Evolutionary conservation across 371 early-diverging fungal genomes (phyloP).

Genomic region (Phascolomyces articulosus): DNA sequence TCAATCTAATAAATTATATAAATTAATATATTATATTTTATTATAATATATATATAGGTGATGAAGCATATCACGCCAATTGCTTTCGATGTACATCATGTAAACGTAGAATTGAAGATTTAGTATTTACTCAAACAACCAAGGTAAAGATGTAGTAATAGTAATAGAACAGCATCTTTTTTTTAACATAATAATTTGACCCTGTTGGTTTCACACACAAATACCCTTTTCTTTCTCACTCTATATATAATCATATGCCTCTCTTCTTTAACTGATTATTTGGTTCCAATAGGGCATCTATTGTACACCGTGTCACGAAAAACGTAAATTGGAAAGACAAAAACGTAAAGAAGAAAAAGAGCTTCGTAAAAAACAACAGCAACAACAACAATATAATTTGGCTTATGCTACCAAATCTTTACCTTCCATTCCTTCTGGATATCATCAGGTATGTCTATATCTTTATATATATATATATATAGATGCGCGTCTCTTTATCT

Average conservation of each 20-base stretch:
- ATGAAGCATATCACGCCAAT: constrained; percentile 86
- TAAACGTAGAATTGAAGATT: constrained; percentile 70
- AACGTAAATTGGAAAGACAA: constrained; percentile 35
- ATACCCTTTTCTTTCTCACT: too few relatives aligned
- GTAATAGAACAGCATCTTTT: too few relatives aligned
- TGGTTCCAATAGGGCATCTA: constrained; percentile 40
- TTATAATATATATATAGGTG: constrained; percentile 47
- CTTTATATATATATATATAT: too few relatives aligned
- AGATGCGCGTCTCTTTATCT: not conserved
- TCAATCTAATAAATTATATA: not conserved
- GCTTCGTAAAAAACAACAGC: constrained; percentile 20
- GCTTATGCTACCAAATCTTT: constrained; percentile 9
- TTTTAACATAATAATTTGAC: too few relatives aligned
- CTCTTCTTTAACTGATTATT: too few relatives aligned
- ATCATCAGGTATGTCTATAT: constrained; percentile 7
- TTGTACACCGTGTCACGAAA: constrained; percentile 51
- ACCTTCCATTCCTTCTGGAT: constrained; percentile 12
- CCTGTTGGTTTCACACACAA: too few relatives aligned
- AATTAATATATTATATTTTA: too few relatives aligned
- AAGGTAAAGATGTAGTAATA: constrained; percentile 42
- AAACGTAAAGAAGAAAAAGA: constrained; percentile 39
- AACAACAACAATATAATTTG: constrained; percentile 14
- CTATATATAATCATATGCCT: too few relatives aligned
- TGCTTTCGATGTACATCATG: constrained; percentile 83
- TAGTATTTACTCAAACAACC: constrained; percentile 82